Percentiles rank a stretch among this genome's conserved stretches.
These are phyloP conservation scores for Kwoniella heveanensis DNA, from an alignment of 768 basidiomycete genomes.

Conservation along the genomic window DNA sequence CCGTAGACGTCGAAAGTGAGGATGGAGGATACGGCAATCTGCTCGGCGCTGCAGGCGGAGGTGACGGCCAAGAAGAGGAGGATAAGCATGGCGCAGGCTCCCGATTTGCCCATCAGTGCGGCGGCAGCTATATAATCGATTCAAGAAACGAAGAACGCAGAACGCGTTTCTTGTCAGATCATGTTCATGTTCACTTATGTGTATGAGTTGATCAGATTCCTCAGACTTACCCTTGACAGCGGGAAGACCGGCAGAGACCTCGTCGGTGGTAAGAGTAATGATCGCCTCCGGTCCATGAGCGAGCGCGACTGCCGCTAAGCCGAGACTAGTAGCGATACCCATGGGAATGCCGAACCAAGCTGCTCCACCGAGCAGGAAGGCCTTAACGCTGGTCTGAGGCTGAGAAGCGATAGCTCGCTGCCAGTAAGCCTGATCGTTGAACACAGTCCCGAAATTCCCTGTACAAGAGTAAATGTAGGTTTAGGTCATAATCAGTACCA, in stretches of 20 bases:
- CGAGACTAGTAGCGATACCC: slow-evolving; percentile 78
- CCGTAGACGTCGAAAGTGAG: slow-evolving; percentile 54
- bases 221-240: slow-evolving; percentile 58
- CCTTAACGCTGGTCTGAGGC: slow-evolving; percentile 83
- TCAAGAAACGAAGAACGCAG: background rate
- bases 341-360: slow-evolving; percentile 91
- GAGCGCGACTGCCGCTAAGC: slow-evolving; percentile 83
- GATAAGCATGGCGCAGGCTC: slow-evolving; percentile 72
- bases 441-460: slow-evolving; percentile 57
- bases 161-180: too few relatives aligned
- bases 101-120: slow-evolving; percentile 75
- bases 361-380: slow-evolving; percentile 82
- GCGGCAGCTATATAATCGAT: slow-evolving; percentile 62
- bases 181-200: too few relatives aligned
- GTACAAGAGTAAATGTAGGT: background rate
- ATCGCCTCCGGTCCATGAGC: slow-evolving; percentile 60
- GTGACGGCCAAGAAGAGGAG: slow-evolving; percentile 81
- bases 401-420: slow-evolving; percentile 85
- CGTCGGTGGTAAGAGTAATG: slow-evolving; percentile 60
- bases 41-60: slow-evolving; percentile 79
- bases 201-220: too few relatives aligned
- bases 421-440: slow-evolving; percentile 72
- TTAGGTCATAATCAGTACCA: background rate
- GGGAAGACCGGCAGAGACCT: slow-evolving; percentile 85
- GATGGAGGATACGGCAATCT: slow-evolving; percentile 76